Base-by-base conservation (phyloP, 1,284 basidiomycete genomes). In the Moniliella sp. region DNA sequence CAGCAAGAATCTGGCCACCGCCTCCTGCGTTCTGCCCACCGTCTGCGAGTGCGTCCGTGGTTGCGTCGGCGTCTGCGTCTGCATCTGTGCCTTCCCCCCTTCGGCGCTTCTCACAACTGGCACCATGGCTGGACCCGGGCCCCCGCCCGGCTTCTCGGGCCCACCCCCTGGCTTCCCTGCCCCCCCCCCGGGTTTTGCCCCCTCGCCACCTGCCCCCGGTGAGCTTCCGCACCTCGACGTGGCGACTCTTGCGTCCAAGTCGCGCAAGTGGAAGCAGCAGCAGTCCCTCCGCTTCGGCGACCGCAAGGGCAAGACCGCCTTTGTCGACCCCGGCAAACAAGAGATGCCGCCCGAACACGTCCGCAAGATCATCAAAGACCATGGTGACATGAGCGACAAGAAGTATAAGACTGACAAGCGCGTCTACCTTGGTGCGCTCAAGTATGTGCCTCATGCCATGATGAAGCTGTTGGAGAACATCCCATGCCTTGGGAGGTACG, bases 401-500 rank as follows among this genome's bases (percentile, higher is more conserved):
- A 64, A 66, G 66, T 97, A 93, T 64, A 70, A 91, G 46, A 86
- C 88, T 59, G 91, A 99, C 69, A 99, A 97, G 67, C 81, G 91
- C 46, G 91, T 94, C 28, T 88, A 94, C 62, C 72, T 94, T 18
- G 88, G 88, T 49, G 88, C 88, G 32, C 72, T 97, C 55, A 94
- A 94, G 66, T 97, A 97, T 63, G 83, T 99, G 32, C 91, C 91
- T 25, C 91, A 99, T 63, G 91, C 91, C 25, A 86, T 97, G 43
- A 81, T 97, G 77, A 97, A 97, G 66, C 71, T 99, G 37, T 70
- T 99, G 47, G 91, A 97, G 66, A 97, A 97, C 65, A 86, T 97
- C 54, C 91, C 91, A 33, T 88, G 76, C 66, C 91, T 91, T 33
- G 97, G 91, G 91, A 91, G n/a, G n/a, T n/a, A n/a, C n/a, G n/a